A percentile compares a stretch with the other conserved stretches of the same genome.
phyloP scores from a whole-genome alignment of 2,329 filamentous ascomycete species.

The Claviceps quebecensis region DNA sequence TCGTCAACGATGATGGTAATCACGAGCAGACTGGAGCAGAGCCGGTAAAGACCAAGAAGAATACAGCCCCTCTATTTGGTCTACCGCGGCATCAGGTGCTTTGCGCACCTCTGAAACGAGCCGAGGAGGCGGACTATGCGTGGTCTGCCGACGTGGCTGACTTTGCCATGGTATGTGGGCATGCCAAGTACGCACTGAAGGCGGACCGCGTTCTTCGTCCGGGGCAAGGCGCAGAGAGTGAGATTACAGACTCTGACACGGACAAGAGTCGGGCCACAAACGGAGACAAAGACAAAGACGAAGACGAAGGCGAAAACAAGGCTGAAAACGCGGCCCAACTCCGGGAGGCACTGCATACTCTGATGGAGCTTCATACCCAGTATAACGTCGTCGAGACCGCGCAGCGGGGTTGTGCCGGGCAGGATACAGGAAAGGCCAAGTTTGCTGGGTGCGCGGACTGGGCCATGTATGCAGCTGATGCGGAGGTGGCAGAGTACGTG shows the following conservation, averaged over 20 bases:
- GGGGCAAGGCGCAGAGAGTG: background rate
- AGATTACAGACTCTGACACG: too few species aligned
- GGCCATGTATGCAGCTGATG: slow-evolving; percentile 14
- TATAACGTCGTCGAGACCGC: slow-evolving; percentile 9
- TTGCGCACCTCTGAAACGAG: slow-evolving; percentile 2
- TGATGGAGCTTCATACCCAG: slow-evolving; percentile 6
- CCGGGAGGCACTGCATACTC: background rate
- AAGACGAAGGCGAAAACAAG: background rate
- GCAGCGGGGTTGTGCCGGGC: slow-evolving; percentile 7
- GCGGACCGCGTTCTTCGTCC: slow-evolving; percentile 8
- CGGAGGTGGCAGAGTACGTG: slow-evolving; percentile 12
- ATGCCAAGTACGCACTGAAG: slow-evolving; percentile 11
- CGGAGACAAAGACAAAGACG: background rate
- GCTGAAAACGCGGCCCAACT: background rate
- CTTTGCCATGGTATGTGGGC: slow-evolving; percentile 10
- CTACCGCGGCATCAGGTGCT: slow-evolving; percentile 8
- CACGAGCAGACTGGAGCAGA: background rate
- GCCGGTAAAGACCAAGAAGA: slow-evolving; percentile 5
- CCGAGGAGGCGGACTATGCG: slow-evolving; percentile 9
- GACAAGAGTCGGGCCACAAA: background rate
- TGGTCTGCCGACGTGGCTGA: slow-evolving; percentile 13
- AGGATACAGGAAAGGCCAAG: slow-evolving; percentile 10
- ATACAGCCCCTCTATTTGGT: slow-evolving; percentile 11
- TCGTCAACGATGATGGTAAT: background rate
- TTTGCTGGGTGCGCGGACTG: slow-evolving; percentile 15